A percentile compares a stretch with the other conserved stretches of the same genome.
phyloP scores from a whole-genome alignment of 2,329 filamentous ascomycete genomes.

The Hymenoscyphus albidus region DNA sequence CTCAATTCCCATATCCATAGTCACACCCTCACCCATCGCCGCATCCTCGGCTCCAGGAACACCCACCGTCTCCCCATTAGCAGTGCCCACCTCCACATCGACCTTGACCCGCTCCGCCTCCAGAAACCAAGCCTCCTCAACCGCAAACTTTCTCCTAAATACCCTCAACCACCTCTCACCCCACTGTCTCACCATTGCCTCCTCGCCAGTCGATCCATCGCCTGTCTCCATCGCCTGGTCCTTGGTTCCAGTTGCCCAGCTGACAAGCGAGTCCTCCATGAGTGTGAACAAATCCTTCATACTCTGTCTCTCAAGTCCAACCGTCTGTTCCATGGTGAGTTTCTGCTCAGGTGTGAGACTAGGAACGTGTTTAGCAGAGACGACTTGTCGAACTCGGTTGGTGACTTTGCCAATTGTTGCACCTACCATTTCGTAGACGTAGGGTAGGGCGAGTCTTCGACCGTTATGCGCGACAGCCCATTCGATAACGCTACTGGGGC shows the following conservation, averaged over 20 bases:
- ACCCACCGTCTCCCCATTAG: slow-evolving; percentile 8
- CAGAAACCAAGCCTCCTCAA: slow-evolving; percentile 69
- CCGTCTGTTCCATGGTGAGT: slow-evolving; percentile 55
- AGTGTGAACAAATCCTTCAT: slow-evolving; percentile 77
- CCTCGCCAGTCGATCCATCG: slow-evolving; percentile 54
- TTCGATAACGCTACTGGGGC: slow-evolving; percentile 77
- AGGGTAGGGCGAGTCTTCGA: slow-evolving; percentile 61
- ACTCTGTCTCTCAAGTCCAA: slow-evolving; percentile 64
- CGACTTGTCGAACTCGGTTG: slow-evolving; percentile 76
- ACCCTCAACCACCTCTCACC: slow-evolving; percentile 81
- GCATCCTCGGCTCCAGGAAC: not conserved
- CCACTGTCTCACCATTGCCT: slow-evolving; percentile 71
- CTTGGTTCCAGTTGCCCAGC: slow-evolving; percentile 68
- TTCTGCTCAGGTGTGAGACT: slow-evolving; percentile 49
- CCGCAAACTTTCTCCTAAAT: slow-evolving; percentile 74
- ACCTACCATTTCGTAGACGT: slow-evolving; percentile 86
- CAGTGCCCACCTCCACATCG: slow-evolving; percentile 14
- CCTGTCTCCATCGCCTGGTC: slow-evolving; percentile 70
- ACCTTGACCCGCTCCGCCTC: slow-evolving; percentile 36
- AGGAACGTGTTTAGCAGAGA: slow-evolving; percentile 56
- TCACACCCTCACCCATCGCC: not conserved
- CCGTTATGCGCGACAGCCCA: slow-evolving; percentile 74
- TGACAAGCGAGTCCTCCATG: slow-evolving; percentile 73
- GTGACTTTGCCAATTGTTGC: slow-evolving; percentile 90
- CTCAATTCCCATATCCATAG: not conserved